These are phyloP conservation scores for Suhomyces maxii DNA, from an alignment of 1,139 yeast species.

Conservation along the genomic window DNA sequence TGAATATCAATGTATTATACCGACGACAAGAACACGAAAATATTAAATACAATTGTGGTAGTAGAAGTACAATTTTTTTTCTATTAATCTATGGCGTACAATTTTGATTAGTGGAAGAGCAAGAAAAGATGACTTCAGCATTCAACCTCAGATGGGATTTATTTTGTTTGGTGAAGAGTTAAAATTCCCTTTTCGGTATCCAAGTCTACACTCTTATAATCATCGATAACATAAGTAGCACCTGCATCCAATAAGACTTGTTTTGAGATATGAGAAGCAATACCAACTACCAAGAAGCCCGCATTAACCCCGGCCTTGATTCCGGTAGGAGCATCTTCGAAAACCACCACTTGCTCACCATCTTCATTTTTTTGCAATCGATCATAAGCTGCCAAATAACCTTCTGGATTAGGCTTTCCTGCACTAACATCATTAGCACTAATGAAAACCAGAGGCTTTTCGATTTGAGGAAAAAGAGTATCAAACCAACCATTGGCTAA, in stretches of 20 bases:
- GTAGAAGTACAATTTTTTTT: no score
- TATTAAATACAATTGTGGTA: no score
- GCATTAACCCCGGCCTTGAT: slow-evolving; percentile 21
- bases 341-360: slow-evolving; percentile 17
- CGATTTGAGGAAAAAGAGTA: slow-evolving; percentile 11
- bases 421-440: slow-evolving; percentile 22
- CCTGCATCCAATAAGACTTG: slow-evolving; percentile 20
- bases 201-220: slow-evolving; percentile 15
- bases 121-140: no score
- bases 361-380: slow-evolving; percentile 6
- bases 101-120: no score
- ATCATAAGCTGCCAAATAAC: slow-evolving; percentile 17
- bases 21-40: no score
- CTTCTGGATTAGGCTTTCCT: slow-evolving; percentile 23
- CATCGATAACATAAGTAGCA: slow-evolving; percentile 20
- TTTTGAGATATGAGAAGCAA: slow-evolving; percentile 21
- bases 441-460: slow-evolving; percentile 19
- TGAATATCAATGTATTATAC: no score
- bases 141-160: no score
- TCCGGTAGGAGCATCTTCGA: slow-evolving; percentile 26
- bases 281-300: slow-evolving; percentile 21
- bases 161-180: background rate
- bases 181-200: slow-evolving; percentile 2
- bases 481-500: slow-evolving; percentile 23
- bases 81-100: no score